These are phyloP conservation scores for Trichoderma lentiforme DNA, from an alignment of 2,329 filamentous ascomycete genomes.

Conservation along the genomic window DNA sequence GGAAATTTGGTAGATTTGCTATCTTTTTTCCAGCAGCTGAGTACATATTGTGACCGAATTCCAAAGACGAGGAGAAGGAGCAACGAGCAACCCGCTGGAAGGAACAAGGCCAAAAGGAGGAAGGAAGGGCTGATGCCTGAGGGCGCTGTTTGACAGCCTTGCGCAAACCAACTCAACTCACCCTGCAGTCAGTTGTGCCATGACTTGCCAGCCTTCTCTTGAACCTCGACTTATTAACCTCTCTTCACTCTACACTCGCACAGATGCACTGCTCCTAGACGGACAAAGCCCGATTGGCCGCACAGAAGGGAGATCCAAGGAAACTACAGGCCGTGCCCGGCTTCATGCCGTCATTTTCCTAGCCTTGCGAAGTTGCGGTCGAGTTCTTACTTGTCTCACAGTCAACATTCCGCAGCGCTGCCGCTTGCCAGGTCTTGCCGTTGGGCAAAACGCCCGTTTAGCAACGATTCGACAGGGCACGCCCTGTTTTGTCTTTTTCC, in stretches of 20 bases:
- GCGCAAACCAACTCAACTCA: background rate
- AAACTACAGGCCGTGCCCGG: background rate
- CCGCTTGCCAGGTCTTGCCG: background rate
- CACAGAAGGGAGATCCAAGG: background rate
- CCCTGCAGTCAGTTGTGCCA: background rate
- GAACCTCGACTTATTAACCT: background rate
- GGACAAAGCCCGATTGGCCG: background rate
- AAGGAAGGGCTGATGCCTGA: background rate
- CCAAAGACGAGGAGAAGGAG: background rate
- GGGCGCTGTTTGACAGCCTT: conserved; percentile 5
- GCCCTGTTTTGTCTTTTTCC: background rate
- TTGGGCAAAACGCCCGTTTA: background rate
- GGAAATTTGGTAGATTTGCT: background rate
- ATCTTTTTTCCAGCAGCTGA: background rate
- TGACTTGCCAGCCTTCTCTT: background rate
- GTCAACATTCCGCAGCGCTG: background rate
- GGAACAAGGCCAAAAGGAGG: background rate
- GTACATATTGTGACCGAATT: background rate
- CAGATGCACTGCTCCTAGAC: background rate
- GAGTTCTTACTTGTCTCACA: conserved; percentile 11
- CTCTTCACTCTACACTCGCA: background rate
- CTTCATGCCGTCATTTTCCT: background rate
- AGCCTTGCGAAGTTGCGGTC: background rate
- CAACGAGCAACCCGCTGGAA: background rate
- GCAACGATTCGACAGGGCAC: background rate